phyloP scores from a whole-genome alignment of 768 basidiomycete species.

The Phallus indusiatus region DNA sequence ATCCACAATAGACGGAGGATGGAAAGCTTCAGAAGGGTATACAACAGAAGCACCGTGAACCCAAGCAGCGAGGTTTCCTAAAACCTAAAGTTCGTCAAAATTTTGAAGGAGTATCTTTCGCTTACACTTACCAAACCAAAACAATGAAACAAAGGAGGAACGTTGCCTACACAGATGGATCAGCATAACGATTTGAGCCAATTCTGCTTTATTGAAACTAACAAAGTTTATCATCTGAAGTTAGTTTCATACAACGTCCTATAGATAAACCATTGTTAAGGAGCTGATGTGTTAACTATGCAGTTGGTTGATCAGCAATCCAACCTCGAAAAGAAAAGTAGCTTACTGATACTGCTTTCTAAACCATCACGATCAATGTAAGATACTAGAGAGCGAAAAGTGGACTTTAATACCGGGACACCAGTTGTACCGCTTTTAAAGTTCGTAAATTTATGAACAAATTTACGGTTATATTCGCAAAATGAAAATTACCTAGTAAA shows the following conservation, averaged over 20 bases:
- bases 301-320: not conserved
- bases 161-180: constrained; percentile 46
- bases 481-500: constrained; percentile 58
- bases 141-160: constrained; percentile 79
- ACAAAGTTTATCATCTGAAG: constrained; percentile 62
- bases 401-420: not conserved
- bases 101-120: not conserved
- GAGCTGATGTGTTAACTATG: constrained; percentile 70
- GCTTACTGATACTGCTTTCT: constrained; percentile 75
- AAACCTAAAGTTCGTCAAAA: constrained; percentile 24
- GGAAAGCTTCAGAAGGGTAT: constrained; percentile 58
- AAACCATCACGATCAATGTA: constrained; percentile 52
- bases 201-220: constrained; percentile 15
- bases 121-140: constrained; percentile 43
- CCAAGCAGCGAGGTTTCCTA: constrained; percentile 77
- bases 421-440: constrained; percentile 7
- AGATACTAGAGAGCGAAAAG: constrained; percentile 26
- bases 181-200: not conserved
- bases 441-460: not conserved
- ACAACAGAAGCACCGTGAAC: constrained; percentile 63
- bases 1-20: constrained; percentile 60
- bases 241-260: constrained; percentile 61
- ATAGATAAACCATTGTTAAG: constrained; percentile 70
- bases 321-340: constrained; percentile 4
- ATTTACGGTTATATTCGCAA: not conserved